A percentile compares a stretch with the other conserved stretches of the same genome.
Evolutionary conservation across 2,329 filamentous ascomycete genomes (phyloP).

Genomic region (Xylaria arbuscula): DNA sequence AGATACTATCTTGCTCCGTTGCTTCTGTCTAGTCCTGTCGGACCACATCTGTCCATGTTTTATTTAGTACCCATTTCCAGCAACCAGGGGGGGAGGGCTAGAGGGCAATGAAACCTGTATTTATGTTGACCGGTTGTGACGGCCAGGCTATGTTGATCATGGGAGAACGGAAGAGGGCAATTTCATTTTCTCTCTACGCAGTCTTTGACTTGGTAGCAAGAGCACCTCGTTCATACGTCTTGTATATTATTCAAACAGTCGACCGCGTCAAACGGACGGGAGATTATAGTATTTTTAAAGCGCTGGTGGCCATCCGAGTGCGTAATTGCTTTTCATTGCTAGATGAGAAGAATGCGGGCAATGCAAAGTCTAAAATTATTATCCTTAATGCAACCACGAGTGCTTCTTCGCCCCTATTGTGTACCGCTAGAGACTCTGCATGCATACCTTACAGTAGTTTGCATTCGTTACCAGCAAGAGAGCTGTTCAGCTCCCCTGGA

Average conservation of each 20-base stretch:
- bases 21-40: constrained; percentile 39
- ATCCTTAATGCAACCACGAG: constrained; percentile 15
- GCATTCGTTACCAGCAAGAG: constrained; percentile 12
- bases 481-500: constrained; percentile 23
- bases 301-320: constrained; percentile 3
- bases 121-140: constrained; percentile 28
- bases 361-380: constrained; percentile 28
- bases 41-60: constrained; percentile 40
- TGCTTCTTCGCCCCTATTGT: constrained; percentile 6
- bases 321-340: constrained; percentile 23
- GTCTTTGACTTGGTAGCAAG: constrained; percentile 30
- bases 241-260: constrained; percentile 41
- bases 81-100: constrained; percentile 12
- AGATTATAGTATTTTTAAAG: constrained; percentile 11
- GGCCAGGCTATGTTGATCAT: constrained; percentile 24
- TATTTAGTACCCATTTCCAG: constrained; percentile 37
- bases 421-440: neutral
- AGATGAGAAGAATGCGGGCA: constrained; percentile 14
- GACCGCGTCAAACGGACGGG: constrained; percentile 13
- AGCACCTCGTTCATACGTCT: constrained; percentile 34
- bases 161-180: constrained; percentile 23
- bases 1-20: constrained; percentile 40
- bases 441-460: neutral
- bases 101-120: constrained; percentile 34
- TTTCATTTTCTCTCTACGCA: constrained; percentile 27